These are phyloP conservation scores for Cordyceps militaris DNA, from an alignment of 2,329 filamentous ascomycete genomes.

Conservation along the genomic window DNA sequence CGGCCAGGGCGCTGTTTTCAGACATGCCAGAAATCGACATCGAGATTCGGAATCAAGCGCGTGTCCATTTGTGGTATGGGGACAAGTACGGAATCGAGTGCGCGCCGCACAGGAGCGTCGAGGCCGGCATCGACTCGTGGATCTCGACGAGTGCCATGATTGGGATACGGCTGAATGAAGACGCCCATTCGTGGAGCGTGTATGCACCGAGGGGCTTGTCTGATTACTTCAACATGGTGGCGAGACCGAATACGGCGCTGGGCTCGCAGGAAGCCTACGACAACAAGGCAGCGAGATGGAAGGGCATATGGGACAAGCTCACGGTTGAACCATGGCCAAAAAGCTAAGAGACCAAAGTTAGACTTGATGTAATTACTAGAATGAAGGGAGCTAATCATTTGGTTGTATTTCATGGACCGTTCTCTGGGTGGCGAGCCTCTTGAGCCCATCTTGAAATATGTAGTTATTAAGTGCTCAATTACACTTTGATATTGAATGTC, in stretches of 20 bases:
- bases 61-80: slow-evolving; percentile 32
- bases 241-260: slow-evolving; percentile 25
- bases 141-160: slow-evolving; percentile 30
- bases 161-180: slow-evolving; percentile 17
- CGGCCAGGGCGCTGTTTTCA: slow-evolving; percentile 23
- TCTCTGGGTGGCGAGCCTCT: no score
- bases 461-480: no score
- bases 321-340: slow-evolving; percentile 22
- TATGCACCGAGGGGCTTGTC: slow-evolving; percentile 30
- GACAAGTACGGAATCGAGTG: slow-evolving; percentile 25
- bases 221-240: slow-evolving; percentile 28
- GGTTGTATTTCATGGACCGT: no score
- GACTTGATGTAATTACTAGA: no score
- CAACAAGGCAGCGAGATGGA: slow-evolving; percentile 27
- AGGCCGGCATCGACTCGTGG: slow-evolving; percentile 29
- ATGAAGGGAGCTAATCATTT: no score
- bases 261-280: slow-evolving; percentile 23
- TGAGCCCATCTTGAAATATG: no score
- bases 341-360: background rate
- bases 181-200: slow-evolving; percentile 24
- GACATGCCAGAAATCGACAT: slow-evolving; percentile 24
- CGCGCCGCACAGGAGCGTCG: slow-evolving; percentile 23
- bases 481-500: no score
- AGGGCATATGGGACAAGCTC: slow-evolving; percentile 23
- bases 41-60: slow-evolving; percentile 32